Percentiles rank a stretch among this genome's conserved stretches.
phyloP scores from a whole-genome alignment of 495 filamentous ascomycete genomes.

The Elasticomyces elasticus region DNA sequence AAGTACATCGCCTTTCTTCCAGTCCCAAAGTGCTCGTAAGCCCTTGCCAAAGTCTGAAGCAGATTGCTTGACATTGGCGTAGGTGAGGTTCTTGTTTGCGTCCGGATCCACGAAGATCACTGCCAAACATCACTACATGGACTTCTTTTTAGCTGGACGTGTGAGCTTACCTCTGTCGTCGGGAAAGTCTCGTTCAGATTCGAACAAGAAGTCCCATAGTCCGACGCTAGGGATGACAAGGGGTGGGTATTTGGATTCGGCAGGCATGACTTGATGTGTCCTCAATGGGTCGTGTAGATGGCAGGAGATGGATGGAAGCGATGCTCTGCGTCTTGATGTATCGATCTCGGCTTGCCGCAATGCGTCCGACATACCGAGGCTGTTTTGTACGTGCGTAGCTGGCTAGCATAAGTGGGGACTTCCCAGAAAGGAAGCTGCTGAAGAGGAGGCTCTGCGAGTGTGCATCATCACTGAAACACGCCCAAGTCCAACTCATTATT shows the following conservation, averaged over 20 bases:
- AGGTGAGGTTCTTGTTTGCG: constrained; percentile 47
- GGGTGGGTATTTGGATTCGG: constrained; percentile 43
- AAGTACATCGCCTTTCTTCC: constrained; percentile 58
- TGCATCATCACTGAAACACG: too few relatives aligned
- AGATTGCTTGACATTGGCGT: constrained; percentile 48
- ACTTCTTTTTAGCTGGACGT: too few relatives aligned
- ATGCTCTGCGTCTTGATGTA: too few relatives aligned
- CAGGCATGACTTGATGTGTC: constrained; percentile 46
- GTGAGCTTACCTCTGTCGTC: constrained; percentile 50
- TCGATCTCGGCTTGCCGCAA: too few relatives aligned
- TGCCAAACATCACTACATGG: constrained; percentile 30
- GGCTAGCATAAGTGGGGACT: too few relatives aligned
- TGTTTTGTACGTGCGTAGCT: too few relatives aligned
- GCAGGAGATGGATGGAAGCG: background rate
- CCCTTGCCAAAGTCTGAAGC: constrained; percentile 72
- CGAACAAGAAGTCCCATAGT: constrained; percentile 66
- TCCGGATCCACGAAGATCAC: constrained; percentile 61
- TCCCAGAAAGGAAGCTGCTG: too few relatives aligned
- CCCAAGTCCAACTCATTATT: too few relatives aligned
- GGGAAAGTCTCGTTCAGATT: constrained; percentile 51
- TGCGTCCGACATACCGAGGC: too few relatives aligned
- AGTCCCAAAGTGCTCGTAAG: constrained; percentile 59
- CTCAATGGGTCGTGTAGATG: too few relatives aligned
- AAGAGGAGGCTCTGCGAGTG: too few relatives aligned
- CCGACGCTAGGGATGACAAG: constrained; percentile 56